Percentiles rank a stretch among this genome's conserved stretches.
Evolutionary conservation across 192 early-diverging fungal genomes (phyloP).

Genomic region (Linderina pennispora): DNA sequence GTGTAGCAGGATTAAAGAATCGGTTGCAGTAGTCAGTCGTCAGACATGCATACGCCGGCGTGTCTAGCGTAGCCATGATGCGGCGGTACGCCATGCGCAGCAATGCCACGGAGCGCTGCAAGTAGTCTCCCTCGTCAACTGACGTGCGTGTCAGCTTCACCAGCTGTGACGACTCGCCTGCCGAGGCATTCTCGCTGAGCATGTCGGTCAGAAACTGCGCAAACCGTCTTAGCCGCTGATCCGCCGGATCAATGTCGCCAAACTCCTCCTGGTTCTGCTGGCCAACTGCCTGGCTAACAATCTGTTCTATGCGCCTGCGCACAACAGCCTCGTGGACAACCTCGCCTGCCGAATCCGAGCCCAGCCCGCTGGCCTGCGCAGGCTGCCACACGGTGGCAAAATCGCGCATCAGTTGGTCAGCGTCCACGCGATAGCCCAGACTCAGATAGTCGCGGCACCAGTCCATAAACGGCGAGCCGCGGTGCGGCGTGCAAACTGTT

Average conservation of each 20-base stretch:
- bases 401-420: slow-evolving; percentile 40
- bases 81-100: slow-evolving; percentile 46
- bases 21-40: slow-evolving; percentile 80
- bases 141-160: slow-evolving; percentile 15
- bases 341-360: neutral
- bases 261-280: neutral
- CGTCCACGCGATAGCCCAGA: slow-evolving; percentile 56
- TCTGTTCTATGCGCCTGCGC: slow-evolving; percentile 19
- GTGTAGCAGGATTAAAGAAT: slow-evolving; percentile 85
- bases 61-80: slow-evolving; percentile 70
- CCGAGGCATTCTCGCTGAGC: slow-evolving; percentile 32
- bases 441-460: slow-evolving; percentile 84
- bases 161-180: slow-evolving; percentile 26
- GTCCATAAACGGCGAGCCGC: slow-evolving; percentile 91
- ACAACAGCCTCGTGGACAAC: slow-evolving; percentile 11
- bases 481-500: slow-evolving; percentile 91
- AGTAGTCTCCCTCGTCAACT: slow-evolving; percentile 15
- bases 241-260: slow-evolving; percentile 17
- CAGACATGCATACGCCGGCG: slow-evolving; percentile 86
- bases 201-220: slow-evolving; percentile 36
- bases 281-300: slow-evolving; percentile 29
- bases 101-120: slow-evolving; percentile 21
- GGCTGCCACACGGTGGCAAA: slow-evolving; percentile 42
- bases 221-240: slow-evolving; percentile 30
- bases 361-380: neutral